Base-by-base conservation (phyloP, 2,329 filamentous ascomycete species). In the Juglanconis sp. region DNA sequence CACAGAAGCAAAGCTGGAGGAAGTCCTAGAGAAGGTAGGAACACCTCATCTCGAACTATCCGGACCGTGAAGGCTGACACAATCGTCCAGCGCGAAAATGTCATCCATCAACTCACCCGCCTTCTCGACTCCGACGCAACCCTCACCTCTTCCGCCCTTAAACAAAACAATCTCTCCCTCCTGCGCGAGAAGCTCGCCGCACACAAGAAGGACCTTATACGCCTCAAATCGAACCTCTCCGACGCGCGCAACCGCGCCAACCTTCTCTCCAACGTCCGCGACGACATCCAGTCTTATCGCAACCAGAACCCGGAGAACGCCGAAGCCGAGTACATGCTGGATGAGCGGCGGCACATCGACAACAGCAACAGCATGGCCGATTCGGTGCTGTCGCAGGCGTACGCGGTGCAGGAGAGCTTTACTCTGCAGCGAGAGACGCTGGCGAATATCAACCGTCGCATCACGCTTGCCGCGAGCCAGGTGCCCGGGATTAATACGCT, bases 301-400 rank as follows among this genome's bases (percentile, higher is more conserved):
- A 85, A 88, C 53, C 86, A 85, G 59, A 95, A 96, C 72, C 91
- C 91, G 8, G 90, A 86, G 67, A 87, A 87, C 3, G 90, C 88
- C 57, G 95, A 98, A 77, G 92, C 92, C 51, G 94, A 99, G 63
- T 99, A 98, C 79, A 97, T 99, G 93, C 83, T 99, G 34, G 89
- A 91, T 68, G 95, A 99, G 81, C 85, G 95, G 55, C 79, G 81
- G 64, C 85, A 90, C 65, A 86, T 99, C 70, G 95, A 99, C 71
- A 89, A 92, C 72, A 96, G 91, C 70, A 90, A 98, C 75, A 89
- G 86, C 67, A 87, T 96, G 80, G 89, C 92, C 52, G 95, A 99
- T 73, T 90, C 86, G 64, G 92, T 99, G 38, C 81, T 99, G 62
- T 93, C 89, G 71, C 95, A 98, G 79, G 95, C 95, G 7, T 99